phyloP scores from a whole-genome alignment of 2,329 filamentous ascomycete genomes.

The Cercospora sp. region DNA sequence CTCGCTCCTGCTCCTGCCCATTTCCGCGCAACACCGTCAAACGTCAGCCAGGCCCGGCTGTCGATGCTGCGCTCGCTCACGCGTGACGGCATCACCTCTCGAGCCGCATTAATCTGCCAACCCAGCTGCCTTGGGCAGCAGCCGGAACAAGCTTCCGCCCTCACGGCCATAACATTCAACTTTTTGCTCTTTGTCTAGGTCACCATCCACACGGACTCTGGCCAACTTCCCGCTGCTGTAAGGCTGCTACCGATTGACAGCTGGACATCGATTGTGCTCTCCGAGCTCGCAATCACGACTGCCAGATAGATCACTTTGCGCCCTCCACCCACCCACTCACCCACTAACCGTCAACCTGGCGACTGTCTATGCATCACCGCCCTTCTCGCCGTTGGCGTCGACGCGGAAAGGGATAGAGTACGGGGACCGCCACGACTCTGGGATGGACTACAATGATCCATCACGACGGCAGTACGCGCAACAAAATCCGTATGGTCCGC shows the following conservation, averaged over 20 bases:
- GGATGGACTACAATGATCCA: constrained; percentile 42
- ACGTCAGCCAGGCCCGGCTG: constrained; percentile 1
- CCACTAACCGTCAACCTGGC: constrained; percentile 32
- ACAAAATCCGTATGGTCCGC: constrained; percentile 33
- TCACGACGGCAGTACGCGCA: constrained; percentile 39
- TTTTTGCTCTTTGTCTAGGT: constrained; percentile 19
- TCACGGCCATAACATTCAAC: constrained; percentile 27
- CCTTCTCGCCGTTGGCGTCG: constrained; percentile 37
- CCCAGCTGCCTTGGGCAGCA: constrained; percentile 29
- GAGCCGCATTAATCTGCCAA: constrained; percentile 22
- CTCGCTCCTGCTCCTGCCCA: not conserved
- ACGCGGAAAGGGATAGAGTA: constrained; percentile 30
- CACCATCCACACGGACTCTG: constrained; percentile 18
- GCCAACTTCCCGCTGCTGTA: constrained; percentile 12
- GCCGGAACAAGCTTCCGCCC: constrained; percentile 27
- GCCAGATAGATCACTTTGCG: not conserved
- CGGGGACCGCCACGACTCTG: constrained; percentile 28
- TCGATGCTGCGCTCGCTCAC: constrained; percentile 1
- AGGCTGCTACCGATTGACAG: constrained; percentile 7
- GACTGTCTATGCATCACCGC: constrained; percentile 38
- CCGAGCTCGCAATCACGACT: not conserved
- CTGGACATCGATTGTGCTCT: constrained; percentile 8
- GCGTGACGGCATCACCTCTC: constrained; percentile 13
- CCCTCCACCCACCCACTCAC: constrained; percentile 6
- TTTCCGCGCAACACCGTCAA: not conserved